A percentile compares a stretch with the other conserved stretches of the same genome.
phyloP scores from a whole-genome alignment of 2,329 filamentous ascomycete species.

The Cladosporium cucumerinum region DNA sequence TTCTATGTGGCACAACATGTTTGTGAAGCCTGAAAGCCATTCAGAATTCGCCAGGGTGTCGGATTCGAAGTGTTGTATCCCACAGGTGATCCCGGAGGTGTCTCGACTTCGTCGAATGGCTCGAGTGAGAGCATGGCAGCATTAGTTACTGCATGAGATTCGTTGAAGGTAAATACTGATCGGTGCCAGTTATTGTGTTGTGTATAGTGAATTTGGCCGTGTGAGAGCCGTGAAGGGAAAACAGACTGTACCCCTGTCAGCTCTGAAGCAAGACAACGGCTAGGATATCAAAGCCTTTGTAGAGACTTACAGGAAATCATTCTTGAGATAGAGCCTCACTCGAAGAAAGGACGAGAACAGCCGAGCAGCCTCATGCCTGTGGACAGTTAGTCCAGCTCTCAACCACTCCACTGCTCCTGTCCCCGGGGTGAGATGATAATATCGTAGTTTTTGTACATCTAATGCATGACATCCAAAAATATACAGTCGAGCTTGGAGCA shows the following conservation, averaged over 20 bases:
- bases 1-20: background rate
- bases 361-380: background rate
- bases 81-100: background rate
- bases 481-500: background rate
- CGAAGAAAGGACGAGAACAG: background rate
- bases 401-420: background rate
- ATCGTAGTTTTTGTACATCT: background rate
- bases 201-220: background rate
- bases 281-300: background rate
- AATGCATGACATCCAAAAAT: background rate
- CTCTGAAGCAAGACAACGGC: background rate
- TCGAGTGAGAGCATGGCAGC: background rate
- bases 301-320: background rate
- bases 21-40: background rate
- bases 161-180: background rate
- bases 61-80: background rate
- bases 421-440: background rate
- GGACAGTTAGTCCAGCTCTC: background rate
- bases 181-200: background rate
- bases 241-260: background rate
- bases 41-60: background rate
- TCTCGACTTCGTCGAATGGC: background rate
- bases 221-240: background rate
- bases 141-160: background rate
- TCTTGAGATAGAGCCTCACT: background rate